Base-by-base conservation (phyloP, 441 rosid species). In the Pelargonium australe region DNA sequence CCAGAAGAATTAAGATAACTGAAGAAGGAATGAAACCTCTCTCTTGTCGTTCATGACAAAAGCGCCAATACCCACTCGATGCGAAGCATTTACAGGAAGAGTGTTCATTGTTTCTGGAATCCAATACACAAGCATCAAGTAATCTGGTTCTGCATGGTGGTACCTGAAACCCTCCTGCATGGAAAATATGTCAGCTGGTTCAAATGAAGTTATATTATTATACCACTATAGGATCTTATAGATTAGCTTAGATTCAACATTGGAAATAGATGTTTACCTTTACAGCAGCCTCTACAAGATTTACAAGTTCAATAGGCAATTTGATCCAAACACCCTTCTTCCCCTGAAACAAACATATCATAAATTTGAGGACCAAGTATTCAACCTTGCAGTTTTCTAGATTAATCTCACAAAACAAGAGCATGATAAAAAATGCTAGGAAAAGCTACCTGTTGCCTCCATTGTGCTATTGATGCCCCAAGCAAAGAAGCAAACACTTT, bases 261-360 rank as follows among this genome's bases (percentile, higher is more conserved):
- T 47, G 13, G 3, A 47, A 47, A 47, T 47, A 13, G 14, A 9
- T 9, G 5, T n/a, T 53, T 72, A 92, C 98, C 92, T 88, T 77
- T 23, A 91, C 95, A 43, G 90, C 89, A 76, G 74, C 71, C 82
- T 91, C 95, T 47, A 85, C 82, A 19, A 94, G 93, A 79, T 79
- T 81, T 20, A 73, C 85, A 6, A 85, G 82, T 28, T 83, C 74
- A 68, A 80, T 89, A 0, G 98, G 96, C 66, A 94, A 73, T 78
- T 89, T 91, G 78, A 94, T 86, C 99, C 99, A 94, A 49, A 91
- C 86, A 44, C 96, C 99, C 68, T 58, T 87, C 80, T 85, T 94
- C 0, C 90, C 91, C 97, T 89, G 82, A 73, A 76, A 55, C 58
- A 63, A 13, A 68, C 51, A 58, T 65, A 64, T 2, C 25, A 41